Conservation (phyloP, 2,329 filamentous ascomycete species). For the Mariannaea elegans region DNA sequence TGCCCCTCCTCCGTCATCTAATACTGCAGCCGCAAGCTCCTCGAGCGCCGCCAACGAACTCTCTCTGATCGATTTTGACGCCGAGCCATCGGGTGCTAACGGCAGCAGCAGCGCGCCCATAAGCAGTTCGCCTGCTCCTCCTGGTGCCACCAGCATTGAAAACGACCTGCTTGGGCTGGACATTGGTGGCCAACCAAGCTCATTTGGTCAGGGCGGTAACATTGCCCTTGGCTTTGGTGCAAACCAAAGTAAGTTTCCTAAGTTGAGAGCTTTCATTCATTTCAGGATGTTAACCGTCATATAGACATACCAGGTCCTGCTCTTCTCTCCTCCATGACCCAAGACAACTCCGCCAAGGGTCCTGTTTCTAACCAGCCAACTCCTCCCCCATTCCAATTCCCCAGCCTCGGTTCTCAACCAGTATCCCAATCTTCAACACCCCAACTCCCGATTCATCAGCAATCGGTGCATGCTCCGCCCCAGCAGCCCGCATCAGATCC, state of each 20-base stretch:
- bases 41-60: slow-evolving; percentile 70
- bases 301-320: slow-evolving; percentile 71
- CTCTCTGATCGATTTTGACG: slow-evolving; percentile 93
- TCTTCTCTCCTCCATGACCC: slow-evolving; percentile 70
- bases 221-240: slow-evolving; percentile 84
- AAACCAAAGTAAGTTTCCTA: slow-evolving; percentile 68
- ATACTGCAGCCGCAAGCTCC: slow-evolving; percentile 63
- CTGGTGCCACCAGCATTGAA: slow-evolving; percentile 75
- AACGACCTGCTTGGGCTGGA: slow-evolving; percentile 92
- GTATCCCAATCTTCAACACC: slow-evolving; percentile 63
- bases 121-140: slow-evolving; percentile 35
- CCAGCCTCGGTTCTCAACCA: slow-evolving; percentile 62
- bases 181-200: slow-evolving; percentile 69
- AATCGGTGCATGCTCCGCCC: slow-evolving; percentile 57
- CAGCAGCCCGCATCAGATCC: slow-evolving; percentile 57
- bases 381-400: slow-evolving; percentile 61
- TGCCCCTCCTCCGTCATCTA: slow-evolving; percentile 61
- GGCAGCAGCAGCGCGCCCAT: slow-evolving; percentile 52
- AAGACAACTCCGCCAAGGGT: slow-evolving; percentile 65
- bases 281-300: slow-evolving; percentile 26
- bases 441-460: slow-evolving; percentile 58
- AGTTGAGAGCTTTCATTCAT: neutral
- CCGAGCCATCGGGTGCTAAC: slow-evolving; percentile 64
- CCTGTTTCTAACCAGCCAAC: slow-evolving; percentile 43
- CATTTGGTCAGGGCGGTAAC: slow-evolving; percentile 78